Evolutionary conservation across 1,139 yeast species (phyloP).

Genomic region (Magnusiomyces ingens): DNA sequence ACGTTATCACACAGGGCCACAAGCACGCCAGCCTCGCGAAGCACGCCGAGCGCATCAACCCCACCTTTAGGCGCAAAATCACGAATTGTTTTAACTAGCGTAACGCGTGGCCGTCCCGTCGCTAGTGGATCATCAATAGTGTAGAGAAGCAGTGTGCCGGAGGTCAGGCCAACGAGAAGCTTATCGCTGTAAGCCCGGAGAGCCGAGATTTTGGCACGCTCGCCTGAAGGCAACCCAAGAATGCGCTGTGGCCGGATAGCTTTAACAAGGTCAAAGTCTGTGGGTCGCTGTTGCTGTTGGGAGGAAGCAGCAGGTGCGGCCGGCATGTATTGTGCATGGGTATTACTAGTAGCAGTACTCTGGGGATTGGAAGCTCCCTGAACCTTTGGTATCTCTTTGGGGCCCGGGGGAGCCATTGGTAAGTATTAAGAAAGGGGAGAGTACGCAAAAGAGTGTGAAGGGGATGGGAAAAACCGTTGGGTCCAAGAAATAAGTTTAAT

Average conservation of each 20-base stretch:
- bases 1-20: conserved; percentile 31
- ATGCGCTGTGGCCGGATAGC: neutral
- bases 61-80: conserved; percentile 19
- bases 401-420: no score
- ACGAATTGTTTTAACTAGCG: conserved; percentile 17
- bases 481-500: no score
- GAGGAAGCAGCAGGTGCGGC: neutral
- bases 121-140: conserved; percentile 22
- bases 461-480: no score
- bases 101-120: conserved; percentile 13
- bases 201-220: conserved; percentile 6
- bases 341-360: no score
- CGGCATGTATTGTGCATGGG: no score
- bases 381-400: no score
- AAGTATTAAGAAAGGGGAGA: no score
- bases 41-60: conserved; percentile 31
- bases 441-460: no score
- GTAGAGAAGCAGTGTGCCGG: conserved; percentile 25
- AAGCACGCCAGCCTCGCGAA: conserved; percentile 34
- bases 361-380: no score
- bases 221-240: neutral
- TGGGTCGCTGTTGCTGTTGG: neutral
- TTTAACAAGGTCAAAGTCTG: neutral
- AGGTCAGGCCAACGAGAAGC: conserved; percentile 23
- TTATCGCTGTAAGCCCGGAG: conserved; percentile 24